Evolutionary conservation across 75 land plant species (phyloP).

Genomic region (Cunninghamia lanceolata): DNA sequence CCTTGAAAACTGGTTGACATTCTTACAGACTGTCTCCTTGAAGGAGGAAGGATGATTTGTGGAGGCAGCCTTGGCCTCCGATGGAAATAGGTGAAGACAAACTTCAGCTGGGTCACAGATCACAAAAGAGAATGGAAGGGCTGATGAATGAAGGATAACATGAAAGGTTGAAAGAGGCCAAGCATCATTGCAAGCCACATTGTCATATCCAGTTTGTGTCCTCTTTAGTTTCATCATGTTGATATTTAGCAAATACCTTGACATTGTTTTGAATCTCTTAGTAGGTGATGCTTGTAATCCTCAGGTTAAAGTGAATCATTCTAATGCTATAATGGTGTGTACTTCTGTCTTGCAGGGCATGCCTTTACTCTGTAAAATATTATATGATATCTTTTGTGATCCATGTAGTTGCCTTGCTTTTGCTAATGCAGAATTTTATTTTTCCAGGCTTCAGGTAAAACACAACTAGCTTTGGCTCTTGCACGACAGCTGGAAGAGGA

Average conservation of each 20-base stretch:
- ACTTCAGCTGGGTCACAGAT: not conserved
- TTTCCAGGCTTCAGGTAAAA: slow-evolving; percentile 92
- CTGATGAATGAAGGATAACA: not conserved
- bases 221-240: not conserved
- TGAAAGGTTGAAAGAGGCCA: not conserved
- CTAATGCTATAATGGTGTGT: not conserved
- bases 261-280: not conserved
- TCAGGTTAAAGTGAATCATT: not conserved
- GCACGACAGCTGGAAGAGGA: slow-evolving; percentile 67
- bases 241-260: not conserved
- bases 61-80: not conserved
- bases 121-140: not conserved
- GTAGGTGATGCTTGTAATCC: not conserved
- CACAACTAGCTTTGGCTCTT: slow-evolving; percentile 65
- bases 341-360: not conserved
- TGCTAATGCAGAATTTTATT: not conserved
- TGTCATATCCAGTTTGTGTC: not conserved
- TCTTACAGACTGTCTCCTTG: no score
- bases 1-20: no score
- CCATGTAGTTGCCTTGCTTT: not conserved
- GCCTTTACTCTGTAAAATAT: not conserved
- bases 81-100: not conserved
- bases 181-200: not conserved
- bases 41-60: no score
- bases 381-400: not conserved